Conservation (phyloP, 192 early-diverging fungal genomes). For the Gonapodya sp. region DNA sequence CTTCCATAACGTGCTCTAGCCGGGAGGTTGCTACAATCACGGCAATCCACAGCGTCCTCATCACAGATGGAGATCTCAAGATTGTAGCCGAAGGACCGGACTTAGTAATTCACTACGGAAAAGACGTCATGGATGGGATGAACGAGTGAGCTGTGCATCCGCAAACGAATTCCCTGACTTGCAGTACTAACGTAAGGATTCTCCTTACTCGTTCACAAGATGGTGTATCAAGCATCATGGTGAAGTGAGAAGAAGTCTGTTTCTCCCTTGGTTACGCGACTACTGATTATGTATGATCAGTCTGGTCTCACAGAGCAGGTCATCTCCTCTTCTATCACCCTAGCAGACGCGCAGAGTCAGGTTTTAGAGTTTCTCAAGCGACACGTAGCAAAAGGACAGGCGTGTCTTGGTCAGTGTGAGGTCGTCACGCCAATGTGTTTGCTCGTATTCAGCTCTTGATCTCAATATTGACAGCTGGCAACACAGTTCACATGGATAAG, state of each 20-base stretch:
- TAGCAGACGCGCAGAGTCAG: slow-evolving; percentile 54
- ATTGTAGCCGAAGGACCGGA: slow-evolving; percentile 59
- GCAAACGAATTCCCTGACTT: not conserved
- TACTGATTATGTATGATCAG: slow-evolving; percentile 15
- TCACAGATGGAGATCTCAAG: slow-evolving; percentile 83
- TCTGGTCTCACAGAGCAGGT: slow-evolving; percentile 74
- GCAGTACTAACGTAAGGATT: not conserved
- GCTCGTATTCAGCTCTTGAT: not conserved
- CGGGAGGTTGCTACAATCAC: not conserved
- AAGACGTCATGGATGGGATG: slow-evolving; percentile 75
- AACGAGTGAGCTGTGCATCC: slow-evolving; percentile 56
- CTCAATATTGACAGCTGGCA: slow-evolving; percentile 42
- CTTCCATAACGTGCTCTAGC: not conserved
- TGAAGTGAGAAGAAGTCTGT: slow-evolving; percentile 30
- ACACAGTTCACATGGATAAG: slow-evolving; percentile 89
- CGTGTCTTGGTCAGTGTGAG: slow-evolving; percentile 40
- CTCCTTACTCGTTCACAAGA: not conserved
- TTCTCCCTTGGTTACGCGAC: slow-evolving; percentile 3
- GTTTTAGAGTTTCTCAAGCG: slow-evolving; percentile 66
- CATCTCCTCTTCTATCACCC: slow-evolving; percentile 52
- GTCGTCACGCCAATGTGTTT: not conserved
- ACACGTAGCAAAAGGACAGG: slow-evolving; percentile 50
- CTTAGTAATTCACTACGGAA: slow-evolving; percentile 63
- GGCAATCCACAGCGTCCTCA: slow-evolving; percentile 38
- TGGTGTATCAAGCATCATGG: slow-evolving; percentile 72